These are phyloP conservation scores for Suillus decipiens DNA, from an alignment of 768 basidiomycete species.

Conservation along the genomic window DNA sequence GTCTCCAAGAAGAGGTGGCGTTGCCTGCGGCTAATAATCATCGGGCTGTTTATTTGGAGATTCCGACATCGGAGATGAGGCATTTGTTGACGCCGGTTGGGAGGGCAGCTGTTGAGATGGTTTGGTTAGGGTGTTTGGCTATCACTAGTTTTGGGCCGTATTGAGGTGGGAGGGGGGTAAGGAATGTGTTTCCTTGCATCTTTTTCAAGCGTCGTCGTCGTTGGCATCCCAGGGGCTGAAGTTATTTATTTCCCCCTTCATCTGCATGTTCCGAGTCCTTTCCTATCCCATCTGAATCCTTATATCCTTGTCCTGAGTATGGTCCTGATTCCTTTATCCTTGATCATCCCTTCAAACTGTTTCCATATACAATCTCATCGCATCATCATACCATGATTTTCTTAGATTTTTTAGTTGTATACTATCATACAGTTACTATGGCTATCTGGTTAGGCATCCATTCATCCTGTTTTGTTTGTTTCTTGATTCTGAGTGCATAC, in stretches of 20 bases:
- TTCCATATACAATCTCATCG: constrained; percentile 6
- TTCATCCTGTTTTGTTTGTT: neutral
- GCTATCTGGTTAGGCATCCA: neutral
- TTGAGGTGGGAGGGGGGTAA: neutral
- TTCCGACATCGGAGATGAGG: constrained; percentile 43
- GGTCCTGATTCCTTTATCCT: neutral
- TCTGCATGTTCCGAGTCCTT: neutral
- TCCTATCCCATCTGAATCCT: neutral
- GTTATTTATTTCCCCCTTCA: neutral
- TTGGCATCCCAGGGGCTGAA: neutral
- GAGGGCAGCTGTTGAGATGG: constrained; percentile 52
- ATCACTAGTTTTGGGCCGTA: constrained; percentile 42
- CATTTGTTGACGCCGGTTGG: constrained; percentile 47
- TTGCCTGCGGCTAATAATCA: constrained; percentile 9
- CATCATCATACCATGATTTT: neutral
- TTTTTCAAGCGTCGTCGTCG: neutral
- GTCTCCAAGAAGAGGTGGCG: constrained; percentile 33
- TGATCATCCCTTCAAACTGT: neutral
- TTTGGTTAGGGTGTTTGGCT: constrained; percentile 56
- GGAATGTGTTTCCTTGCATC: constrained; percentile 9
- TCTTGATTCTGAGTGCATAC: neutral
- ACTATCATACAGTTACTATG: neutral
- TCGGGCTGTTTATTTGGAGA: constrained; percentile 27
- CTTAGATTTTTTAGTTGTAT: constrained; percentile 2
- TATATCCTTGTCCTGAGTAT: neutral